Base-by-base conservation (phyloP, 1,284 basidiomycete genomes). In the Ustilago tritici region DNA sequence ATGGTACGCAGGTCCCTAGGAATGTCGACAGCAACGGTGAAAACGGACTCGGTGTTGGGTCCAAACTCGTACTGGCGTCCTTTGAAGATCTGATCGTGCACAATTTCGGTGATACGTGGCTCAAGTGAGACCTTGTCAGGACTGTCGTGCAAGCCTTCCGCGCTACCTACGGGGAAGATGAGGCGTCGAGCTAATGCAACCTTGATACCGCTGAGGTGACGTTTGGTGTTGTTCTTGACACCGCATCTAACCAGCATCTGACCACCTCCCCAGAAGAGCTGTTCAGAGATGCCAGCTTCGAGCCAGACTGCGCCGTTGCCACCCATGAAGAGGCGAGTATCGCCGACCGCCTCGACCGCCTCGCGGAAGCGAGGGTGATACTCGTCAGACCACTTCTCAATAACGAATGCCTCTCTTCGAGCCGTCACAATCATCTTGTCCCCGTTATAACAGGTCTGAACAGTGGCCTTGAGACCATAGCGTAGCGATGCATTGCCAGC, bases 291-390 rank as follows among this genome's bases (percentile, higher is more conserved):
- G 31, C 76, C 76, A 23, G 82, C 82, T 50, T 84, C 82, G 49
- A 84, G 73, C 81, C 81, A 84, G 23, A 84, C 75, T 28, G 76
- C 78, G 36, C 82, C 81, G 19, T 73, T 78, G 35, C 82, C 82
- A 4, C 82, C 82, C 80, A 84, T 83, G 67, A 84, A 84, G 32
- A 84, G 66, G 9, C 80, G 69, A 19, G 82, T 83, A 32, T 84
- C 82, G 7, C 72, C 81, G 6, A 84, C 74, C 12, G 65, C 78
- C 38, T 84, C 80, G 53, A 80, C 60, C 11, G 82, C 81, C 59
- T 81, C 65, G 28, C 55, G 53, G 58, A 76, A 83, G 40, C 58
- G 57, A 36, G 66, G 66, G 41, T 76, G 58, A 32, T 55, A 40
- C 55, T 79, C 71, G 57, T 82, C 80, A 15, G 78, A 46, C 81